Evolutionary conservation across 306 rosid species (phyloP), one percentile per base, ranked within the genome.

Genomic region (Trifolium pratense): DNA sequence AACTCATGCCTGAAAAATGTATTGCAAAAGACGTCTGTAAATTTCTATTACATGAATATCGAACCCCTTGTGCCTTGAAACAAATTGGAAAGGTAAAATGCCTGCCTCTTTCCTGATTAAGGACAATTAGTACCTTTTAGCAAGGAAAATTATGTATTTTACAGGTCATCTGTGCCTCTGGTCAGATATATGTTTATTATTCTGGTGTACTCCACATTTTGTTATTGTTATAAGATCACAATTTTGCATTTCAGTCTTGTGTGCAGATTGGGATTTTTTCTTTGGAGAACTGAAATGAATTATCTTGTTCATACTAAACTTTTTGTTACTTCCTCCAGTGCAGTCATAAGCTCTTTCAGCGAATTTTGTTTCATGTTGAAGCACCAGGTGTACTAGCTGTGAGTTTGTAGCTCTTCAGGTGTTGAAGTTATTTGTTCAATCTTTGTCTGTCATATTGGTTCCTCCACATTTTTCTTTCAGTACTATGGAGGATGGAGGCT

Each of bases 1-100:
- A 72, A 64, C 15, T 75, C 87, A 82, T 48, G 79, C 81, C 75
- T 81, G 85, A 87, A 81, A 86, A 64, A 70, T 77, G 34, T 58
- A 39, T 60, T 55, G 31, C 68, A 10, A 40, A 58, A 29, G 52
- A 39, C 55, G 64, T 64, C 77, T 45, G 63, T 69, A 25, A 71
- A 51, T 81, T 75, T 80, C 65, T 37, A 39, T 51, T 52, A 58
- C 73, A 21, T n/a, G 64, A 48, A 42, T 71, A 70, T 78, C 48
- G 17, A 66, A 40, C 10, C 39, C 39, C 68, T 26, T 59, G 34
- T 78, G 69, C 69, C 49, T 37, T 25, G 77, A 73, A 76, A 25
- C 32, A 25, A 79, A 11, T 66, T 37, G 16, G 49, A 31, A 78
- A 55, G 82, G 77, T 80, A 84, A 67, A 62, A 66, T 75, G 29